Base-by-base conservation (phyloP, 2,329 filamentous ascomycete genomes). In the Pseudogymnoascus pannorum region DNA sequence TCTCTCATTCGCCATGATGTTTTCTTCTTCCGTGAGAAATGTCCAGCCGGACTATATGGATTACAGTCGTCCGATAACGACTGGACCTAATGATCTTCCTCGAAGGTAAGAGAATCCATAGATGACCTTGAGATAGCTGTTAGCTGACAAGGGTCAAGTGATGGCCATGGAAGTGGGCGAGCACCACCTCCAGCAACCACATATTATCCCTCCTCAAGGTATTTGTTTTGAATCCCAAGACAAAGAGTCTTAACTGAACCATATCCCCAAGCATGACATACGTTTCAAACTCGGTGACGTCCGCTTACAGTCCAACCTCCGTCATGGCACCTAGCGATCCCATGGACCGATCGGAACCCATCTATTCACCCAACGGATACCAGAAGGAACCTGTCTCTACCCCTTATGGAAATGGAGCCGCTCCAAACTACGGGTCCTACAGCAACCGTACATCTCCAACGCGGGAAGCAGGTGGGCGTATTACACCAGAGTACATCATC, bases 401-500 rank as follows among this genome's bases (percentile, higher is more conserved):
- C 31, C 57, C 65, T 9, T 72, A 71, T 64, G 69, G 72, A 62
- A 65, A 67, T 42, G 57, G 57, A 38, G 66, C 69, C 29, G 68
- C 67, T 33, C 68, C 69, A 44, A 66, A 66, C 35, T 72, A 68
- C 64, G 67, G 66, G 60, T 66, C 68, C 2, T 71, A 69, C 63
- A 64, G 64, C 35, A 67, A 65, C 60, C 68, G 68, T 61, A 61
- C 63, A 51, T 66, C 70, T 61, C 57, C 33, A 22, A 68, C 59
- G 60, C 71, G 69, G 70, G 71, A 72, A 48, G 63, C 68, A 62
- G 66, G 70, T 68, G 71, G 69, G 58, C 69, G 69, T 59, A 61
- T 69, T 59, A 72, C 72, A 24, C 70, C 71, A 5, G 71, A 72
- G 63, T 72, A 73, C 62, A 57, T 69, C 63, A 70, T 72, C 64